Evolutionary conservation across 345 rosid species (phyloP), one percentile per base, ranked within the genome.

Genomic region (Turritis glabra): DNA sequence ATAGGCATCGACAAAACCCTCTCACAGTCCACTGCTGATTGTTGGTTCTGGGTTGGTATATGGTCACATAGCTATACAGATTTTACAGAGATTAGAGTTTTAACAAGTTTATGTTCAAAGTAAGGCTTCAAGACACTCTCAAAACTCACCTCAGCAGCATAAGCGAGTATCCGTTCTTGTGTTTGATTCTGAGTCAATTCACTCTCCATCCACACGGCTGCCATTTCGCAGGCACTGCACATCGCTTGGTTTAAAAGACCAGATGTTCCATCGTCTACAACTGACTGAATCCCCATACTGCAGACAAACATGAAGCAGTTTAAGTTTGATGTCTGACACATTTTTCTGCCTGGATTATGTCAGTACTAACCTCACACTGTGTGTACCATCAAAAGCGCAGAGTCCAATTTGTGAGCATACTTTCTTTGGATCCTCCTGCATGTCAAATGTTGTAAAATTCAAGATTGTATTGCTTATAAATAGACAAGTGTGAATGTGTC

Each of bases 131-230:
- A 47, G 44, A 37, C 5, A 54, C 30, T 77, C n/a, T 19, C 11
- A 22, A 50, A 50, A 50, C 57, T 81, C 72, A 91, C 96, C 83
- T 85, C 76, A 71, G 89, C 86, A 18, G 85, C 95, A 73, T 91
- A 94, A 75, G 87, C 27, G 52, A 91, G 80, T 76, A 94, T 85
- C 32, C 69, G 89, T 18, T 91, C 95, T 80, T 83, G 85, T 4
- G 97, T 89, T 77, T 81, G 38, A 65, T 91, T 91, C 76, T 69
- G 86, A 71, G 57, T 83, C 55, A 93, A 77, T 84, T 85, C 82
- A 71, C 88, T 91, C 71, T 86, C 84, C 97, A 93, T 91, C 97
- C 97, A 93, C 23, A 91, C 84, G 23, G 89, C 91, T 25, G 96
- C 89, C 98, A 87, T 89, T 86, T 91, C 89, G 60, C 98, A 94